Evolutionary conservation across 2,329 filamentous ascomycete species (phyloP).

Genomic region (Dothistroma pini): DNA sequence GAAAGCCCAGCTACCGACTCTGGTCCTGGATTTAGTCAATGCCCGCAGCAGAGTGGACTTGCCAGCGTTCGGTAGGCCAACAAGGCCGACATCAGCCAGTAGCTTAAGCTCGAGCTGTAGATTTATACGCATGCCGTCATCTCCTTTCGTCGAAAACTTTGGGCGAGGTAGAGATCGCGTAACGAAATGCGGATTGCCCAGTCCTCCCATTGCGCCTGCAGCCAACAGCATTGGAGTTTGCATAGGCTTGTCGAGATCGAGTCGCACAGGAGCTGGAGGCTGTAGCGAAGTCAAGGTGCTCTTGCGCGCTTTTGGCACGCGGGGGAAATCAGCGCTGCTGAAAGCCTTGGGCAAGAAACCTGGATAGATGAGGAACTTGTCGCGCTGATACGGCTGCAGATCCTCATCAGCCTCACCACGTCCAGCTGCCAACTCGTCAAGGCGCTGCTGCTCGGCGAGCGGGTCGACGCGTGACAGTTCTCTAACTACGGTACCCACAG

Average conservation of each 20-base stretch:
- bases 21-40: conserved; percentile 80
- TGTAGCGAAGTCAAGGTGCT: conserved; percentile 62
- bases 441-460: conserved; percentile 60
- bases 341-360: conserved; percentile 71
- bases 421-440: conserved; percentile 35
- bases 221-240: conserved; percentile 79
- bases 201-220: conserved; percentile 79
- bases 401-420: conserved; percentile 30
- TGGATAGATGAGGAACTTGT: conserved; percentile 85
- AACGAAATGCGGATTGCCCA: conserved; percentile 92
- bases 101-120: conserved; percentile 91
- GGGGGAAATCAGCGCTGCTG: conserved; percentile 56
- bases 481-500: conserved; percentile 84
- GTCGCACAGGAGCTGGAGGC: conserved; percentile 64
- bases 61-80: conserved; percentile 91
- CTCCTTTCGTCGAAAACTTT: conserved; percentile 84
- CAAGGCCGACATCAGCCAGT: conserved; percentile 88
- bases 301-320: conserved; percentile 53
- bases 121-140: conserved; percentile 71
- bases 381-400: conserved; percentile 47
- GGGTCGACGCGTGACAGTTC: conserved; percentile 79
- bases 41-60: conserved; percentile 90
- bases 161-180: conserved; percentile 71
- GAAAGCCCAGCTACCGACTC: conserved; percentile 94
- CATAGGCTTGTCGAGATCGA: conserved; percentile 64